phyloP scores from a whole-genome alignment of 441 rosid species.

The Pelargonium fulgidum region DNA sequence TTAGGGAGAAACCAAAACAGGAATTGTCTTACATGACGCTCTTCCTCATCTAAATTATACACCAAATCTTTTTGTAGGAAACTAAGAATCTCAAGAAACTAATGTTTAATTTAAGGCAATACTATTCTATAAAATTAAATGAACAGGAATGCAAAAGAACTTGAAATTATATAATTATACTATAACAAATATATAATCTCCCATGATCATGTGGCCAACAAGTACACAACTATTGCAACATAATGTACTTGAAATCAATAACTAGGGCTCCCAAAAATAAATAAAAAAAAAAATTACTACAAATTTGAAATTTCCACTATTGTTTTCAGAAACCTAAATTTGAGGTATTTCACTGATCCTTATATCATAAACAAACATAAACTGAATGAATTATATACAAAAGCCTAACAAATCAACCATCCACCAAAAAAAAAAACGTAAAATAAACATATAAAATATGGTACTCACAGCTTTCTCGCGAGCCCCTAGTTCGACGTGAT shows the following conservation, averaged over 20 bases:
- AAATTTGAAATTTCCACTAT: too few relatives aligned
- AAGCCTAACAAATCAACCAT: background rate
- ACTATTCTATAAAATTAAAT: background rate
- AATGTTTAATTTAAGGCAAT: too few relatives aligned
- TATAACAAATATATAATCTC: too few relatives aligned
- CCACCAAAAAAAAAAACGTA: background rate
- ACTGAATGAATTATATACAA: background rate
- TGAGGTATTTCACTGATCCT: background rate
- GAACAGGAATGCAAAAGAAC: background rate
- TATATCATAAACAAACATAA: background rate
- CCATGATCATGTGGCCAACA: too few relatives aligned
- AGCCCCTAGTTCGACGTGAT: slow-evolving; percentile 65
- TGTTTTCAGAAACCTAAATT: background rate
- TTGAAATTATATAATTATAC: background rate
- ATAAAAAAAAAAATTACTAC: background rate
- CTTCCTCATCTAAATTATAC: too few relatives aligned
- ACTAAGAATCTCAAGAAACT: too few relatives aligned
- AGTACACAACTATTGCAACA: too few relatives aligned
- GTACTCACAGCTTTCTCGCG: slow-evolving; percentile 85
- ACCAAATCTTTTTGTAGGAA: too few relatives aligned
- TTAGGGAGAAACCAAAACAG: too few relatives aligned
- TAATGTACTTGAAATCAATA: too few relatives aligned
- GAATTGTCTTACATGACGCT: too few relatives aligned
- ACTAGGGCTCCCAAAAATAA: too few relatives aligned
- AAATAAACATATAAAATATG: background rate